Percentiles rank a stretch among this genome's conserved stretches.
Evolutionary conservation across 139 green algal species (phyloP).

Genomic region (Micractinium conductrix): DNA sequence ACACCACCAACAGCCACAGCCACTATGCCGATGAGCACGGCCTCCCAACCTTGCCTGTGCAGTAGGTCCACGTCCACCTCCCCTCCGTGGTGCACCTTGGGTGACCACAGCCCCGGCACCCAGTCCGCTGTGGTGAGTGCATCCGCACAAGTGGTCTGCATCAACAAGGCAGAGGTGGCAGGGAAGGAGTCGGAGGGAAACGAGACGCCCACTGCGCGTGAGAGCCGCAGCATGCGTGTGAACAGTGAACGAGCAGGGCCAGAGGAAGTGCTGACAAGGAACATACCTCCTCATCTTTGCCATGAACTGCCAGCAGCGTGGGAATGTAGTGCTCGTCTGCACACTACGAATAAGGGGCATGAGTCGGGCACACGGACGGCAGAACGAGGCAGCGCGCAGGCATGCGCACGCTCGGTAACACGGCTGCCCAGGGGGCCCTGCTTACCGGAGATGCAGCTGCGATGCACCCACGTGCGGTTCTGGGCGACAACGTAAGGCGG

Average conservation of each 20-base stretch:
- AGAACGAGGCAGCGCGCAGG: background rate
- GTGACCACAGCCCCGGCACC: constrained; percentile 15
- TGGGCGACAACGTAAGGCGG: constrained; percentile 9
- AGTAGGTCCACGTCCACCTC: background rate
- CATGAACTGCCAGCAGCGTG: constrained; percentile 42
- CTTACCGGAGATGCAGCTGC: constrained; percentile 30
- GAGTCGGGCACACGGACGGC: too few relatives aligned
- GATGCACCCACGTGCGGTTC: constrained; percentile 1
- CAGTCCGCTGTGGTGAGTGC: constrained; percentile 4
- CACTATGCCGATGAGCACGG: too few relatives aligned
- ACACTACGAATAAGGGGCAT: too few relatives aligned
- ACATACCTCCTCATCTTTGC: background rate
- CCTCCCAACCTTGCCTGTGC: background rate
- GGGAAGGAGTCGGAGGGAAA: too few relatives aligned
- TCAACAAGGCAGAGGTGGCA: too few relatives aligned
- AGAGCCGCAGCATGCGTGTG: too few relatives aligned
- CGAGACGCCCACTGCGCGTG: too few relatives aligned
- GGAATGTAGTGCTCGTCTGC: constrained; percentile 57
- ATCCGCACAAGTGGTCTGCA: constrained; percentile 8
- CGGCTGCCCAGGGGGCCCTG: too few relatives aligned
- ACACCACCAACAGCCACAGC: too few relatives aligned
- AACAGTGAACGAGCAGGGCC: background rate
- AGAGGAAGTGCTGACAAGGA: background rate
- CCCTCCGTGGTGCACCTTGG: background rate
- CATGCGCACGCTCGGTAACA: background rate